Evolutionary conservation across 1,139 yeast genomes (phyloP).

Genomic region (Nakaseomyces kungkrabaensis): DNA sequence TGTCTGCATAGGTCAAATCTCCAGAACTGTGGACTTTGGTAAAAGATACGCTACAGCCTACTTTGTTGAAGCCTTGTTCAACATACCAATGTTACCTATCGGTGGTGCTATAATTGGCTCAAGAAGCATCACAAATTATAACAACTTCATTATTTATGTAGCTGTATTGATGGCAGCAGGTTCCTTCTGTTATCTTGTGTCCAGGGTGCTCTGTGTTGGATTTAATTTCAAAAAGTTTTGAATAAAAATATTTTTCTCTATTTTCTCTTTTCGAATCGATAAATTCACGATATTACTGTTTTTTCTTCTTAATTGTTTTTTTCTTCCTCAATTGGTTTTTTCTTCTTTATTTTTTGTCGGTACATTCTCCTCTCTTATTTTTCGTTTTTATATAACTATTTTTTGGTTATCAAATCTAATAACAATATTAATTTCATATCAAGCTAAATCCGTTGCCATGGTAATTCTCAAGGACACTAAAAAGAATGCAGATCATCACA

Average conservation of each 20-base stretch:
- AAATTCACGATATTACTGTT: too few relatives aligned
- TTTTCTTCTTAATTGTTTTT: neutral
- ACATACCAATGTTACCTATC: slow-evolving; percentile 39
- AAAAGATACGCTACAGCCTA: slow-evolving; percentile 41
- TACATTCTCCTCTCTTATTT: neutral
- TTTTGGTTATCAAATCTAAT: neutral
- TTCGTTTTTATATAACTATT: too few relatives aligned
- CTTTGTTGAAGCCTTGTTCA: slow-evolving; percentile 36
- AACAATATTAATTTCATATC: neutral
- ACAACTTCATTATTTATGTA: slow-evolving; percentile 23
- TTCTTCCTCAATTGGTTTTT: neutral
- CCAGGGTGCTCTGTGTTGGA: slow-evolving; percentile 34
- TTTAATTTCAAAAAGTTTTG: slow-evolving; percentile 17
- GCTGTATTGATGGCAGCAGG: slow-evolving; percentile 24
- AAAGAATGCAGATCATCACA: too few relatives aligned
- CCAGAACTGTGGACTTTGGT: slow-evolving; percentile 42
- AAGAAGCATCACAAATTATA: slow-evolving; percentile 21
- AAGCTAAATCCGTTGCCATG: too few relatives aligned
- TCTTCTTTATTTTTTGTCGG: neutral
- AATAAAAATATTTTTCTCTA: neutral
- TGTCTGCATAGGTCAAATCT: slow-evolving; percentile 42
- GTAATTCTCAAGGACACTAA: too few relatives aligned
- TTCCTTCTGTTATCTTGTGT: slow-evolving; percentile 19
- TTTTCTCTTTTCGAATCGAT: neutral
- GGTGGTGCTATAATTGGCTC: slow-evolving; percentile 43